These are phyloP conservation scores for Beverwykella pulmonaria DNA, from an alignment of 495 filamentous ascomycete species.

Conservation along the genomic window DNA sequence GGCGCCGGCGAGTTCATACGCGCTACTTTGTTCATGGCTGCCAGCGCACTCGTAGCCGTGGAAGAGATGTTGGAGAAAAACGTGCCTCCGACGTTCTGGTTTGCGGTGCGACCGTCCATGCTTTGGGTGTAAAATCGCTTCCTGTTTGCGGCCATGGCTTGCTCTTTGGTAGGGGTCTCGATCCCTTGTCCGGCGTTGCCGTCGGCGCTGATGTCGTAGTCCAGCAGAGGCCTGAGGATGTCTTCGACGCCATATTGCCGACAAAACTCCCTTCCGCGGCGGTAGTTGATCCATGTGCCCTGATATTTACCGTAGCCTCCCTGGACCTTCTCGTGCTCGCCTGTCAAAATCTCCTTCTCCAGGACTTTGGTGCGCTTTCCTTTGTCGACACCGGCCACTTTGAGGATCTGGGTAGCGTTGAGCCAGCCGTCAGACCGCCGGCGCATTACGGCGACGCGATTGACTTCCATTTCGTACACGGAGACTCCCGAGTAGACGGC, in stretches of 20 bases:
- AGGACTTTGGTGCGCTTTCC: conserved; percentile 95
- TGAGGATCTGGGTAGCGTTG: conserved; percentile 57
- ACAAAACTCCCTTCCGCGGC: conserved; percentile 87
- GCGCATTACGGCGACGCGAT: conserved; percentile 89
- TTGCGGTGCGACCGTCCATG: conserved; percentile 66
- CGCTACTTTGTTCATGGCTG: conserved; percentile 87
- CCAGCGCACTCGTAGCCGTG: conserved; percentile 87
- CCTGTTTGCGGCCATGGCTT: conserved; percentile 95
- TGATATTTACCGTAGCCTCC: conserved; percentile 99
- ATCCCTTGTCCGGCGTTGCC: conserved; percentile 64
- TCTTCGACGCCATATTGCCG: conserved; percentile 93
- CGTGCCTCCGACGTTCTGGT: conserved; percentile 70
- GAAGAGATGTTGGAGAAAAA: conserved; percentile 96
- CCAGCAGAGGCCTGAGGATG: conserved; percentile 76
- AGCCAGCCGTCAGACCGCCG: conserved; percentile 65
- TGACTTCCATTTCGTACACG: conserved; percentile 98
- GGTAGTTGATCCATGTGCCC: conserved; percentile 95
- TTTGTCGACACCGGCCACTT: conserved; percentile 95
- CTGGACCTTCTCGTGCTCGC: conserved; percentile 97
- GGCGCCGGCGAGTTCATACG: conserved; percentile 85
- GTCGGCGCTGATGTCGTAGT: conserved; percentile 83
- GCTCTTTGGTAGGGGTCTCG: conserved; percentile 97
- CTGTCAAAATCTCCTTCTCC: conserved; percentile 94
- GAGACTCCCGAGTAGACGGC: conserved; percentile 92
- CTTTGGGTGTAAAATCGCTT: conserved; percentile 85